These are phyloP conservation scores for Microstegium vimineum DNA, from an alignment of 176 grass and related monocot species.

Conservation along the genomic window DNA sequence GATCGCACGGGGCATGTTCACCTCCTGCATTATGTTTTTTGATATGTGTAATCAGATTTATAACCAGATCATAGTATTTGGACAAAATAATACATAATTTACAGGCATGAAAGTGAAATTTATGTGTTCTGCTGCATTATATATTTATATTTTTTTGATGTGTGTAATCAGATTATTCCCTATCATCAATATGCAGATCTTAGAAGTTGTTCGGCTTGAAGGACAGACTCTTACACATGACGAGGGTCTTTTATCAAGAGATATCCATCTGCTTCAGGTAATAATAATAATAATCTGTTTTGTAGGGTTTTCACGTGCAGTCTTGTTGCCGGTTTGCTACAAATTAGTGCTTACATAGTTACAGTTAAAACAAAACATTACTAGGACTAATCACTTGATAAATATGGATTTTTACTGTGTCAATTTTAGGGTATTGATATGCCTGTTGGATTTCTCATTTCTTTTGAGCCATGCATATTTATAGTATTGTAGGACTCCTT, in stretches of 20 bases:
- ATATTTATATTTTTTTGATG: not conserved
- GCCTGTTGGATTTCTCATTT: not conserved
- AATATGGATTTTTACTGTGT: not conserved
- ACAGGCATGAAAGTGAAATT: not conserved
- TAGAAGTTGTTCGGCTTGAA: constrained; percentile 98
- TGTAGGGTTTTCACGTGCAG: not conserved
- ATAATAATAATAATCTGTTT: constrained; percentile 10
- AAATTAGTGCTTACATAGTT: not conserved
- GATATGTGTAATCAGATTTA: not conserved
- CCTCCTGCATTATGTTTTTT: not conserved
- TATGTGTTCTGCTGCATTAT: no score
- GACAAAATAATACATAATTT: not conserved
- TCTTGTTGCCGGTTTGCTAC: not conserved
- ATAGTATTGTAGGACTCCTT: not conserved
- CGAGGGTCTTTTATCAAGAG: constrained; percentile 66
- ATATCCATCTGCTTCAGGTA: constrained; percentile 97
- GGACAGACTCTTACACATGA: constrained; percentile 71
- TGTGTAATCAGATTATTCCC: not conserved
- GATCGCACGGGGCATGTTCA: not conserved
- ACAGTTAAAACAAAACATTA: not conserved
- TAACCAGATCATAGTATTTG: constrained; percentile 8
- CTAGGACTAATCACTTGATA: not conserved
- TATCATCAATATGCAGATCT: constrained; percentile 48
- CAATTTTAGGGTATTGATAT: not conserved
- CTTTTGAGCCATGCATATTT: not conserved